These are phyloP conservation scores for Colletotrichum cuscutae DNA, from an alignment of 2,329 filamentous ascomycete genomes.

Conservation along the genomic window DNA sequence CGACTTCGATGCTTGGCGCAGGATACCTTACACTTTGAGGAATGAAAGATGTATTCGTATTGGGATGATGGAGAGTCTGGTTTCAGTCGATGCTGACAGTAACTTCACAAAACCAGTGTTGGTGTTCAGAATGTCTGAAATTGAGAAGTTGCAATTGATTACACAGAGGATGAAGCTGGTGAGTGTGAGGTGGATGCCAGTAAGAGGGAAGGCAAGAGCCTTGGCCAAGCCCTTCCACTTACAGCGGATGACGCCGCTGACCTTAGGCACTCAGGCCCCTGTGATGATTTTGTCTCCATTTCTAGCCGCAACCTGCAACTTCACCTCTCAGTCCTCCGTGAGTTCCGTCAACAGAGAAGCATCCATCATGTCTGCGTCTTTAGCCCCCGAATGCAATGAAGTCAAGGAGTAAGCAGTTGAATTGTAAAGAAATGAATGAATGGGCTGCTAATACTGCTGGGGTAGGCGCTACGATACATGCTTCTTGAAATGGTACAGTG, in stretches of 20 bases:
- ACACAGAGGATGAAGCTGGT: neutral
- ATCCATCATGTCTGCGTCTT: conserved; percentile 84
- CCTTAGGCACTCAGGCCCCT: conserved; percentile 11
- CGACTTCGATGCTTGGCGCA: too few relatives aligned
- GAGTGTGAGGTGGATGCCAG: neutral
- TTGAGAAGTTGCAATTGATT: neutral
- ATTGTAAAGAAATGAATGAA: too few relatives aligned
- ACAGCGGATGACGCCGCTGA: conserved; percentile 26
- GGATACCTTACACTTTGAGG: neutral
- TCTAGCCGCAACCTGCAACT: conserved; percentile 14
- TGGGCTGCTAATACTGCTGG: conserved; percentile 25
- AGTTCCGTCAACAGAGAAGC: conserved; percentile 1
- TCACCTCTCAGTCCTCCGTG: conserved; percentile 5
- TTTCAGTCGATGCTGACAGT: neutral
- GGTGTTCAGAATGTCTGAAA: neutral
- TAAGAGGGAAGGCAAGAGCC: neutral
- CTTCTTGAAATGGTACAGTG: conserved; percentile 99
- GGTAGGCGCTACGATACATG: conserved; percentile 92
- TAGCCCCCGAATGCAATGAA: conserved; percentile 94
- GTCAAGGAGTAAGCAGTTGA: conserved; percentile 82
- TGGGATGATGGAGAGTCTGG: neutral
- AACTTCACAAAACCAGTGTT: neutral
- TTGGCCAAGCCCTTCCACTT: conserved; percentile 1
- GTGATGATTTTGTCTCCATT: conserved; percentile 22
- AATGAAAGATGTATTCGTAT: too few relatives aligned